Conservation (phyloP, 257 asterid species). For the Asclepias syriaca region DNA sequence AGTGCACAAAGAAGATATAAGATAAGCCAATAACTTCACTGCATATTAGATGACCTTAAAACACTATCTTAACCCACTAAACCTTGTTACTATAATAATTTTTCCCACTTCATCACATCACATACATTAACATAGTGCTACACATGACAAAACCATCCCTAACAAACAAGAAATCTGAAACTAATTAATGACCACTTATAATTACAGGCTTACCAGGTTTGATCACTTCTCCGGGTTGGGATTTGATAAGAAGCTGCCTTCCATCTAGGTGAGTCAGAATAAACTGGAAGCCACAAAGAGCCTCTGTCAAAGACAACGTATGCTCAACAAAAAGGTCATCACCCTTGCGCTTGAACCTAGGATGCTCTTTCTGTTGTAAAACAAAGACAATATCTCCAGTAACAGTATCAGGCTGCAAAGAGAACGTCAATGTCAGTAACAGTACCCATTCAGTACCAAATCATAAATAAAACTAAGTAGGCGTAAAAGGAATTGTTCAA, state of each 20-base stretch:
- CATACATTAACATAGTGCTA: background rate
- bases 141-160: background rate
- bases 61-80: background rate
- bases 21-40: background rate
- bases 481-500: background rate
- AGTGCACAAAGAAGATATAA: background rate
- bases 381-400: slow-evolving; percentile 87
- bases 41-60: background rate
- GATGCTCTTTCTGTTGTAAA: slow-evolving; percentile 88
- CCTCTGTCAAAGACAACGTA: slow-evolving; percentile 71
- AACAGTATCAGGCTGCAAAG: slow-evolving; percentile 82
- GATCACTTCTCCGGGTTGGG: slow-evolving; percentile 87
- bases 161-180: background rate
- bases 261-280: slow-evolving; percentile 73
- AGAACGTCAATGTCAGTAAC: background rate
- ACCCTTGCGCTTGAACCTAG: slow-evolving; percentile 81
- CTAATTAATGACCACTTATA: background rate
- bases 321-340: slow-evolving; percentile 89
- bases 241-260: slow-evolving; percentile 81
- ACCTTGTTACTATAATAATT: no score
- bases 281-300: slow-evolving; percentile 90
- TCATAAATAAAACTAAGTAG: background rate
- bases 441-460: background rate
- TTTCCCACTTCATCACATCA: background rate
- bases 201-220: slow-evolving; percentile 56